These are phyloP conservation scores for Phyllostachys edulis DNA, from an alignment of 176 grass and related monocot genomes.

Conservation along the genomic window DNA sequence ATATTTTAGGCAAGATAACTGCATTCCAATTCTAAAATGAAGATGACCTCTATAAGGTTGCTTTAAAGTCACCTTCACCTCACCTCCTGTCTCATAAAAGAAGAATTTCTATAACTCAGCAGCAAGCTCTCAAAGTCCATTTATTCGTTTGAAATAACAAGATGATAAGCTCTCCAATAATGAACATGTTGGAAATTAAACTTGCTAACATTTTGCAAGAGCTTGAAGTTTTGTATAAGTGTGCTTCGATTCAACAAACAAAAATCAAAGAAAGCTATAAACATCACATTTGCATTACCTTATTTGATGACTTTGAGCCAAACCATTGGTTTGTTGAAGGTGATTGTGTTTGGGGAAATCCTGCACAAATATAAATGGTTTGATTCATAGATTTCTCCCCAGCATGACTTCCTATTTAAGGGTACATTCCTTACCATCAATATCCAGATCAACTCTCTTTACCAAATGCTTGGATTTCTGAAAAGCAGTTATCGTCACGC, in stretches of 20 bases:
- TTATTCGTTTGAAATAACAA: background rate
- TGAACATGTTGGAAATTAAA: background rate
- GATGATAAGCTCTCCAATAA: background rate
- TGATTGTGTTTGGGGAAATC: slow-evolving; percentile 54
- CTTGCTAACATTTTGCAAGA: background rate
- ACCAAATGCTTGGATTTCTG: too few relatives aligned
- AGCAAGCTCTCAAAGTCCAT: background rate
- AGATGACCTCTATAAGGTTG: background rate
- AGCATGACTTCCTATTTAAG: too few relatives aligned
- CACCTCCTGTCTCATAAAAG: background rate
- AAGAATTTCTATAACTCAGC: background rate
- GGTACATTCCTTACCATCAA: too few relatives aligned
- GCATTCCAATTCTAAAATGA: background rate
- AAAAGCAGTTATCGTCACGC: too few relatives aligned
- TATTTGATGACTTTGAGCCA: slow-evolving; percentile 72
- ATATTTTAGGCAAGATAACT: background rate
- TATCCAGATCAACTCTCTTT: too few relatives aligned
- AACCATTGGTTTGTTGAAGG: background rate
- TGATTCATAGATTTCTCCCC: background rate
- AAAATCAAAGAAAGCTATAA: background rate
- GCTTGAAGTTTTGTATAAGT: background rate
- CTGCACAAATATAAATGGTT: slow-evolving; percentile 21
- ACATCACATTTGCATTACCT: slow-evolving; percentile 53
- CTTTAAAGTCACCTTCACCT: background rate
- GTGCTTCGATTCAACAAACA: background rate